Conservation (phyloP, 148 eudicot genomes). For the Linanthus parryae region DNA sequence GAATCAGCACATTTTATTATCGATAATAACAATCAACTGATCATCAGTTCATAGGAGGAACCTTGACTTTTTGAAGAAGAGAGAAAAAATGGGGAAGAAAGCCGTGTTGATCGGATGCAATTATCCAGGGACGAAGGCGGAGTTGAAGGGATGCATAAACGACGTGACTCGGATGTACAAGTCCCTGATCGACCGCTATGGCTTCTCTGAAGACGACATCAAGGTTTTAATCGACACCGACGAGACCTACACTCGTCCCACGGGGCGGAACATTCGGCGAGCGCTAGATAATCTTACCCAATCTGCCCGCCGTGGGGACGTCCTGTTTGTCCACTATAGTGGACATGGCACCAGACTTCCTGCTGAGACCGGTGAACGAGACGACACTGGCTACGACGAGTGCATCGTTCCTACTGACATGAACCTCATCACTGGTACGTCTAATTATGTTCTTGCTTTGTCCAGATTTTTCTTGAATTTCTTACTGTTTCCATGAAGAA, state of each 20-base stretch:
- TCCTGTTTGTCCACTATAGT: slow-evolving; percentile 78
- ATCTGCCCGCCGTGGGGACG: slow-evolving; percentile 55
- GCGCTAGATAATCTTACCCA: slow-evolving; percentile 43
- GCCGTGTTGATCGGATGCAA: slow-evolving; percentile 91
- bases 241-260: slow-evolving; percentile 51
- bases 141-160: slow-evolving; percentile 90
- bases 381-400: slow-evolving; percentile 96
- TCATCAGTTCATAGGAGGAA: too few relatives aligned
- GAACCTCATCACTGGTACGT: slow-evolving; percentile 85
- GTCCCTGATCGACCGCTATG: slow-evolving; percentile 57
- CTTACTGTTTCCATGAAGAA: too few relatives aligned
- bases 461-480: too few relatives aligned
- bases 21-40: too few relatives aligned
- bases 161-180: slow-evolving; percentile 60
- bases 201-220: slow-evolving; percentile 52
- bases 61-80: too few relatives aligned
- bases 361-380: slow-evolving; percentile 89
- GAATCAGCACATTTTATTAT: too few relatives aligned
- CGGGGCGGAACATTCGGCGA: slow-evolving; percentile 64
- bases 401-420: slow-evolving; percentile 89
- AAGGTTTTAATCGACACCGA: slow-evolving; percentile 73
- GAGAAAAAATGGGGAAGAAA: slow-evolving; percentile 49
- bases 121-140: slow-evolving; percentile 84
- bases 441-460: too few relatives aligned
- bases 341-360: slow-evolving; percentile 95